Evolutionary conservation across 1,284 basidiomycete genomes (phyloP).

Genomic region (Ganoderma lucidum): DNA sequence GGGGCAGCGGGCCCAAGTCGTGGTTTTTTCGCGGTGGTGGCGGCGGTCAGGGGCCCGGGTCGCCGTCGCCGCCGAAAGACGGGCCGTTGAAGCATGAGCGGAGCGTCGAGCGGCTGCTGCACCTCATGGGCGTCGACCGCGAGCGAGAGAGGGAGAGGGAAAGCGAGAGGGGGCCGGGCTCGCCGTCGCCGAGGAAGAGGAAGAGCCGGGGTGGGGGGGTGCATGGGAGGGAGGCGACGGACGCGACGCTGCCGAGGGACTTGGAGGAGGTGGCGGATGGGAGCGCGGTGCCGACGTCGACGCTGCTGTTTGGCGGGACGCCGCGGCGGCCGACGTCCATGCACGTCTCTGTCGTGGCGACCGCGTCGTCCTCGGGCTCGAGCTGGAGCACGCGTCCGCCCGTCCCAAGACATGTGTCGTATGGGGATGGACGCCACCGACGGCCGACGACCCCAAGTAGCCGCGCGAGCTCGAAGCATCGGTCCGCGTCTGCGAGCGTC

Average conservation of each 20-base stretch:
- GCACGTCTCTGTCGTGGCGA: slow-evolving; percentile 42
- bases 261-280: slow-evolving; percentile 32
- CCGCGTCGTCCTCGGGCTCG: slow-evolving; percentile 34
- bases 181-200: slow-evolving; percentile 16
- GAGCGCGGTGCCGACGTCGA: slow-evolving; percentile 36
- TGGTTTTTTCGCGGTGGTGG: slow-evolving; percentile 53
- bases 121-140: slow-evolving; percentile 32
- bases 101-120: slow-evolving; percentile 40
- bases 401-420: slow-evolving; percentile 52
- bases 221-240: slow-evolving; percentile 22
- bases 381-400: slow-evolving; percentile 34
- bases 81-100: slow-evolving; percentile 42
- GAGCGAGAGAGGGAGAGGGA: slow-evolving; percentile 1
- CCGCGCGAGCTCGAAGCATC: slow-evolving; percentile 38
- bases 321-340: slow-evolving; percentile 50
- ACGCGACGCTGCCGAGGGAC: slow-evolving; percentile 22
- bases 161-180: slow-evolving; percentile 5
- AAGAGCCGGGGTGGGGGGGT: slow-evolving; percentile 4
- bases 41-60: slow-evolving; percentile 43
- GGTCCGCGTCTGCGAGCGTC: slow-evolving; percentile 42
- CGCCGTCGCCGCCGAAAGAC: slow-evolving; percentile 17
- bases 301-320: slow-evolving; percentile 34
- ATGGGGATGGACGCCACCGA: slow-evolving; percentile 41
- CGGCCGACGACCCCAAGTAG: slow-evolving; percentile 34
- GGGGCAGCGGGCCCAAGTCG: slow-evolving; percentile 24